phyloP scores from a whole-genome alignment of 2,329 filamentous ascomycete genomes.

The Stachybotrys echinatus region DNA sequence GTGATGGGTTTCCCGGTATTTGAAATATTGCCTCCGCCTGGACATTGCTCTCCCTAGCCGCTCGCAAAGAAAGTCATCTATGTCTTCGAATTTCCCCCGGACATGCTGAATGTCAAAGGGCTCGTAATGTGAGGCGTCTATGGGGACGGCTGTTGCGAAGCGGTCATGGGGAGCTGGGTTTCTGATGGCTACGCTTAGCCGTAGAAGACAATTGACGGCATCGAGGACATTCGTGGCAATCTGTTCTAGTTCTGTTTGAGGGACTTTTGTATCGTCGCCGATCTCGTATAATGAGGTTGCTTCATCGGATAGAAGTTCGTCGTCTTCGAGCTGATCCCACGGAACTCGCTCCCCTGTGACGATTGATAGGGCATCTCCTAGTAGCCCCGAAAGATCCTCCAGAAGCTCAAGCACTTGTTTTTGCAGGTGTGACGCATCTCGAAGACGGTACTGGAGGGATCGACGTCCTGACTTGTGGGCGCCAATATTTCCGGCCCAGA shows the following conservation, averaged over 20 bases:
- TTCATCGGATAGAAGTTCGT: slow-evolving; percentile 3
- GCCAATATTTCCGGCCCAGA: slow-evolving; percentile 13
- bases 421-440: slow-evolving; percentile 11
- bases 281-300: not conserved
- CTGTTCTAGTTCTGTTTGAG: too few species aligned
- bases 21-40: slow-evolving; percentile 26
- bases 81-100: slow-evolving; percentile 19
- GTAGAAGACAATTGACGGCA: slow-evolving; percentile 23
- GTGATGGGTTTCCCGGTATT: slow-evolving; percentile 29
- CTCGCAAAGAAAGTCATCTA: slow-evolving; percentile 8
- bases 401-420: slow-evolving; percentile 16
- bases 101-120: slow-evolving; percentile 22
- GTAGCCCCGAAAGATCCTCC: slow-evolving; percentile 6
- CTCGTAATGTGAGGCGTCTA: slow-evolving; percentile 17
- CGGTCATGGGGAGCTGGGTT: slow-evolving; percentile 29
- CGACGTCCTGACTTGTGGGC: slow-evolving; percentile 8
- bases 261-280: slow-evolving; percentile 6
- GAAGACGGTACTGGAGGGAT: slow-evolving; percentile 12
- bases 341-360: not conserved
- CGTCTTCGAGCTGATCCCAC: not conserved
- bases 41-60: slow-evolving; percentile 27
- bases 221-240: slow-evolving; percentile 14
- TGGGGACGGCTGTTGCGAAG: slow-evolving; percentile 9
- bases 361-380: slow-evolving; percentile 2
- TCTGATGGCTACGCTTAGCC: slow-evolving; percentile 29